A percentile compares a stretch with the other conserved stretches of the same genome.
These are phyloP conservation scores for Blastocladiella britannica DNA, from an alignment of 192 early-diverging fungal genomes.

Conservation along the genomic window DNA sequence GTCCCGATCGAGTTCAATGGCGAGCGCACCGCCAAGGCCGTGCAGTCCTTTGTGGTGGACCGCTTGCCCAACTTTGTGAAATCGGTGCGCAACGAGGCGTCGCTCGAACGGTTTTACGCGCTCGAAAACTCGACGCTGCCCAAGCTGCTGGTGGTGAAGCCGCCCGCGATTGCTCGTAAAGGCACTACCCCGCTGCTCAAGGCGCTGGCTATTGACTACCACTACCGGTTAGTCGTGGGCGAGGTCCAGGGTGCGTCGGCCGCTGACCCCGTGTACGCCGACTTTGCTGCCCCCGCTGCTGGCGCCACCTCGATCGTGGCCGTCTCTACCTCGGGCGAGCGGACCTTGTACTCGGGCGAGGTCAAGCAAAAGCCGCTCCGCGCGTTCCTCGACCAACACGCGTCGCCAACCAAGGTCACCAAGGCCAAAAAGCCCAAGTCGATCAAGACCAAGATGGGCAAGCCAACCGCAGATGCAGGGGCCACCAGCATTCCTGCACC, in stretches of 20 bases:
- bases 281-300: not conserved
- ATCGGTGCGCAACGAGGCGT: not conserved
- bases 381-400: not conserved
- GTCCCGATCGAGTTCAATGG: not conserved
- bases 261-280: not conserved
- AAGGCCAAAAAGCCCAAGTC: too few relatives aligned
- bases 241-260: not conserved
- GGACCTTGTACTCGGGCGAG: not conserved
- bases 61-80: not conserved
- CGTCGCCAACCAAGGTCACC: not conserved
- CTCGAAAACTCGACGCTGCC: not conserved
- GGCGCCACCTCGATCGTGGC: not conserved
- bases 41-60: not conserved
- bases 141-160: not conserved
- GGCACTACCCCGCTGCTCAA: not conserved
- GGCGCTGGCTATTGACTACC: not conserved
- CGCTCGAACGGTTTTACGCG: not conserved
- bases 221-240: not conserved
- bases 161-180: not conserved
- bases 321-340: not conserved
- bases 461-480: too few relatives aligned
- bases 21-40: not conserved
- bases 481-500: too few relatives aligned
- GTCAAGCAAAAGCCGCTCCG: not conserved
- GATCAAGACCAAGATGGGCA: not conserved